Conservation (phyloP, 768 basidiomycete species). For the Lyophyllum decastes region DNA sequence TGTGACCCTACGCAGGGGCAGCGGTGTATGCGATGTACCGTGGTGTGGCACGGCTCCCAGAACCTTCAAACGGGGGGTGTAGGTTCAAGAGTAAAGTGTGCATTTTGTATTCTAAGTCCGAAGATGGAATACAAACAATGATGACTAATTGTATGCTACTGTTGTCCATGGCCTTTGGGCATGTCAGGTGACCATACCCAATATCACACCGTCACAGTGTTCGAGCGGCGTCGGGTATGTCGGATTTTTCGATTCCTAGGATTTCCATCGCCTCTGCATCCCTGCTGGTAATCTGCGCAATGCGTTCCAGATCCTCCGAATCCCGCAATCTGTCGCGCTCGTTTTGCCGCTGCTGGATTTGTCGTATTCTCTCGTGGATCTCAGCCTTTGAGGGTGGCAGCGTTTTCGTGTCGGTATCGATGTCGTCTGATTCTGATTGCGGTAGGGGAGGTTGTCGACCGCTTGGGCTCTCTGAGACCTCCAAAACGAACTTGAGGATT, state of each 20-base stretch:
- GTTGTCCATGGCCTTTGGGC: too few species aligned
- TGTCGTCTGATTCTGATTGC: background rate
- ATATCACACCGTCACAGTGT: too few species aligned
- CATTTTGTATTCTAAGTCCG: too few species aligned
- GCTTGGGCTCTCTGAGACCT: background rate
- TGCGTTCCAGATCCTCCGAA: conserved; percentile 38
- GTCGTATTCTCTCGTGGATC: conserved; percentile 13
- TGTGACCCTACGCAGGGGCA: too few species aligned
- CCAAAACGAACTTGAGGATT: conserved; percentile 1
- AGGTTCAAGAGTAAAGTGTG: too few species aligned
- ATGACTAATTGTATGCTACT: too few species aligned
- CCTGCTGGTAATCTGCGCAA: conserved; percentile 27
- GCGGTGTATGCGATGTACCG: too few species aligned
- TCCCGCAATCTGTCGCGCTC: conserved; percentile 40
- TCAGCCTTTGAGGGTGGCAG: conserved; percentile 3
- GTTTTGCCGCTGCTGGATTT: conserved; percentile 32
- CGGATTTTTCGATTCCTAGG: conserved; percentile 41
- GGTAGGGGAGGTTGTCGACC: too few species aligned
- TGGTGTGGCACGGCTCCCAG: too few species aligned
- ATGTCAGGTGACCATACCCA: too few species aligned
- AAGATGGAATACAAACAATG: too few species aligned
- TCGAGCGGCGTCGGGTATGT: conserved; percentile 59
- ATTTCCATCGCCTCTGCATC: conserved; percentile 45
- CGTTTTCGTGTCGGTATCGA: background rate
- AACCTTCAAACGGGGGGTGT: too few species aligned